Conservation (phyloP, 2,329 filamentous ascomycete species). For the Dactylellina drechsleri region DNA sequence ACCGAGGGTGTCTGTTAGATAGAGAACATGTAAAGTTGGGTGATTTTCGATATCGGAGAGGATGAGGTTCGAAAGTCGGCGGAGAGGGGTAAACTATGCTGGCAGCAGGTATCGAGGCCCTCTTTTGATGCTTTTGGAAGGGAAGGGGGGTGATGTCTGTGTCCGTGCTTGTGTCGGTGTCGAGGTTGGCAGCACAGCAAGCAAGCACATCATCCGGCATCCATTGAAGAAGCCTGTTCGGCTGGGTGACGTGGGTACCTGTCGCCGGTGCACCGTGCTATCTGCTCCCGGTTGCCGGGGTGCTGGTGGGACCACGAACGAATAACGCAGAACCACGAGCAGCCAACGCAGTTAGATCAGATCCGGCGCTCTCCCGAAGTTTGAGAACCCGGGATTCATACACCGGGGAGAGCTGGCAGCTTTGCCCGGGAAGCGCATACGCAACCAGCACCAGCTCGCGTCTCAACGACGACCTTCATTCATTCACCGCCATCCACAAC, state of each 20-base stretch:
- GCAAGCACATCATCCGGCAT: slow-evolving; percentile 3
- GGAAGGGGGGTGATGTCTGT: slow-evolving; percentile 5
- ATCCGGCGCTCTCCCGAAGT: not conserved
- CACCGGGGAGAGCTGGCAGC: not conserved
- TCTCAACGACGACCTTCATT: not conserved
- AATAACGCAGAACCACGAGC: not conserved
- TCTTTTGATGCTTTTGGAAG: not conserved
- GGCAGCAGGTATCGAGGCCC: not conserved
- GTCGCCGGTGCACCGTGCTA: slow-evolving; percentile 2
- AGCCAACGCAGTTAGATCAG: not conserved
- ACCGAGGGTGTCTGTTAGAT: slow-evolving; percentile 7
- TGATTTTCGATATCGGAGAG: slow-evolving; percentile 5
- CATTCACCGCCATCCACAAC: slow-evolving; percentile 28
- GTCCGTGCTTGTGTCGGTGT: slow-evolving; percentile 9
- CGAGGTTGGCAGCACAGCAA: not conserved
- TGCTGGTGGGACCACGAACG: not conserved
- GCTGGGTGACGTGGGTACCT: slow-evolving; percentile 29
- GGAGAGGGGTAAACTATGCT: not conserved
- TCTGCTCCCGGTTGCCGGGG: not conserved
- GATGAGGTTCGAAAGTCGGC: not conserved
- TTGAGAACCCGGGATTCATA: not conserved
- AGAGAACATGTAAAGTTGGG: slow-evolving; percentile 34
- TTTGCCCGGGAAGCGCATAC: slow-evolving; percentile 24
- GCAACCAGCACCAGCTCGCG: slow-evolving; percentile 41
- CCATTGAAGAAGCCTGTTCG: slow-evolving; percentile 21